Base-by-base conservation (phyloP, 768 basidiomycete species). In the Lepiota brunneoincarnata region DNA sequence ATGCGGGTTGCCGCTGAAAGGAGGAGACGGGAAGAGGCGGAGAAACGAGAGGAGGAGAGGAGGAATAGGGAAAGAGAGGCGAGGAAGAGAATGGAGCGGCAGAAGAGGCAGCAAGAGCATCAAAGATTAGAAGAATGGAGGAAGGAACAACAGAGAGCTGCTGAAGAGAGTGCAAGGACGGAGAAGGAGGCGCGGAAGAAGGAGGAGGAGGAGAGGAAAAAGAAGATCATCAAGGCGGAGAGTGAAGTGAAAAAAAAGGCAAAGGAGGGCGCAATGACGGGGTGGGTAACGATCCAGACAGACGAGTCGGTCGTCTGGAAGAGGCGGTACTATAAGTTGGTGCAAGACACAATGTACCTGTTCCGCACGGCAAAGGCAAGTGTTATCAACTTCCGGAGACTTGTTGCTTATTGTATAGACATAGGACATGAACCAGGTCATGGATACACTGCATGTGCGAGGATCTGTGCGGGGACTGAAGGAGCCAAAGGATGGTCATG, bases 401-500 rank as follows among this genome's bases (percentile, higher is more conserved):
- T 40, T n/a, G 35, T 44, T 58, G 54, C 55, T 10, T 10, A 54
- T 41, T 20, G 15, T 3, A 54, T 43, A 28, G 31, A 21, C 50
- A 6, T 51, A 81, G 79, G 77, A 80, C 49, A 59, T 65, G 31
- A 61, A 65, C 24, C 67, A 67, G 34, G 60, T 67, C 9, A 49
- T 78, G 51, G 78, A 79, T 34, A 64, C 75, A 40, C 48, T 83
- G n/a, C 65, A 76, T 35, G 65, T 87, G 38, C 71, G 75, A 4
- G 78, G 77, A 7, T 68, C 72, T 7, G 62, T 84, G 14, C 68
- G 65, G 41, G 77, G 68, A 7, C 58, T 86, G 49, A 73, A 74
- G 54, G 86, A 87, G 59, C 85, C 83, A 80, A 73, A 79, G 51
- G 81, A 87, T 51, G 86, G 86, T 4, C 85, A 81, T 54, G 86